These are phyloP conservation scores for Prunus kanzakura DNA, from an alignment of 306 rosid species.

Conservation along the genomic window DNA sequence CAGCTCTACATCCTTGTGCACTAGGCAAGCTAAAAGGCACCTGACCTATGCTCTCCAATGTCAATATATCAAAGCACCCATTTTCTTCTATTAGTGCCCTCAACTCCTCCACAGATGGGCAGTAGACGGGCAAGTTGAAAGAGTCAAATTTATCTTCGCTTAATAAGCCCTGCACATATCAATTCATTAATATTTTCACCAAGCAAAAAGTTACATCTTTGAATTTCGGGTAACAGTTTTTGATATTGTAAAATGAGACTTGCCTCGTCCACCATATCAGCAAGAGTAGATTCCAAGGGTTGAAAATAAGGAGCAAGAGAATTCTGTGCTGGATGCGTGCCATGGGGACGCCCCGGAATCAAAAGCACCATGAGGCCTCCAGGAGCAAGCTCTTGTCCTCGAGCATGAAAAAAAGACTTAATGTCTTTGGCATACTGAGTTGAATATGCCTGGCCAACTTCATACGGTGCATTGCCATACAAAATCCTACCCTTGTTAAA, in stretches of 20 bases:
- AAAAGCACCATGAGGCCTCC: constrained; percentile 10
- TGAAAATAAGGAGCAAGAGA: background rate
- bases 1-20: background rate
- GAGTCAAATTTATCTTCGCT: constrained; percentile 11
- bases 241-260: too few relatives aligned
- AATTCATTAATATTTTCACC: background rate
- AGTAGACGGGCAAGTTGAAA: constrained; percentile 16
- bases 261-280: constrained; percentile 9
- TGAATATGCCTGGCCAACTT: constrained; percentile 17
- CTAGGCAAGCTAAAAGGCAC: background rate
- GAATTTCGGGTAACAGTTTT: too few relatives aligned
- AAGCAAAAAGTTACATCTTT: background rate
- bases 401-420: background rate
- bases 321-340: background rate
- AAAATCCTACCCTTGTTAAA: constrained; percentile 15
- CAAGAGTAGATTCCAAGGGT: constrained; percentile 4
- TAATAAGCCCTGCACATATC: background rate
- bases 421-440: constrained; percentile 15
- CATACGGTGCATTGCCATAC: background rate
- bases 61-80: background rate
- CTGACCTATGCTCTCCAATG: background rate
- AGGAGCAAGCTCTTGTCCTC: constrained; percentile 17
- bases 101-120: constrained; percentile 6
- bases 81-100: background rate
- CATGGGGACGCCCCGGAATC: background rate